phyloP scores from a whole-genome alignment of 371 early-diverging fungal genomes.

The Chytridium lagenaria region DNA sequence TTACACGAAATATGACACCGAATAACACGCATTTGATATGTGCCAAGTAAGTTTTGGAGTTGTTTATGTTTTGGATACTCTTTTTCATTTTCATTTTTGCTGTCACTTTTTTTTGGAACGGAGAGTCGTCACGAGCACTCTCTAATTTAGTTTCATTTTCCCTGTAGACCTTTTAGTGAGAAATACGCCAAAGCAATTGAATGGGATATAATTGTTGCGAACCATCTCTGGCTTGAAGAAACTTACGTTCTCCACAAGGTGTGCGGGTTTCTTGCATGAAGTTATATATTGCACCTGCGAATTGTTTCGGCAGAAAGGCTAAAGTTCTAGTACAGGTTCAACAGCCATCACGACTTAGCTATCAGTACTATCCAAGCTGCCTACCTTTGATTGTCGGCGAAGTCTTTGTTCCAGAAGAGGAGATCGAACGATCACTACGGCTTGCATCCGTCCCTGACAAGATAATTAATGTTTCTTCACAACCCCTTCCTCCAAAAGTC shows the following conservation, averaged over 20 bases:
- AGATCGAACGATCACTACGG: conserved; percentile 15
- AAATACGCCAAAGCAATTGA: conserved; percentile 69
- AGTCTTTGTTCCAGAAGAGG: conserved; percentile 7
- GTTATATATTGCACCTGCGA: too few relatives aligned
- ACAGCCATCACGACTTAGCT: conserved; percentile 27
- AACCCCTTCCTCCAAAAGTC: too few relatives aligned
- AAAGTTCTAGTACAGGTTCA: conserved; percentile 15
- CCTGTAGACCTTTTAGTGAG: conserved; percentile 57
- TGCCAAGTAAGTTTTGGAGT: conserved; percentile 58
- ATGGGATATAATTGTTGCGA: conserved; percentile 74
- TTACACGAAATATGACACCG: conserved; percentile 62
- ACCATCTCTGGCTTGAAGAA: conserved; percentile 90
- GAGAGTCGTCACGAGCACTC: neutral
- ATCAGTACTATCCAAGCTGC: conserved; percentile 25
- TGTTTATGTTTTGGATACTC: too few relatives aligned
- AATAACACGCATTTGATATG: conserved; percentile 76
- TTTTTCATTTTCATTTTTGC: conserved; percentile 9
- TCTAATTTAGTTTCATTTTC: neutral
- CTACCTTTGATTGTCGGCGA: conserved; percentile 34
- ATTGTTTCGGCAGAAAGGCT: too few relatives aligned
- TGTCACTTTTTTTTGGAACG: neutral
- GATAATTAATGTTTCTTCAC: too few relatives aligned
- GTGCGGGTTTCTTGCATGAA: neutral
- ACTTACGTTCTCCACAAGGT: conserved; percentile 28
- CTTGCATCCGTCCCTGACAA: too few relatives aligned